Percentiles rank a stretch among this genome's conserved stretches.
phyloP scores from a whole-genome alignment of 164 flowering plant genomes.

The Liriodendron chinense region DNA sequence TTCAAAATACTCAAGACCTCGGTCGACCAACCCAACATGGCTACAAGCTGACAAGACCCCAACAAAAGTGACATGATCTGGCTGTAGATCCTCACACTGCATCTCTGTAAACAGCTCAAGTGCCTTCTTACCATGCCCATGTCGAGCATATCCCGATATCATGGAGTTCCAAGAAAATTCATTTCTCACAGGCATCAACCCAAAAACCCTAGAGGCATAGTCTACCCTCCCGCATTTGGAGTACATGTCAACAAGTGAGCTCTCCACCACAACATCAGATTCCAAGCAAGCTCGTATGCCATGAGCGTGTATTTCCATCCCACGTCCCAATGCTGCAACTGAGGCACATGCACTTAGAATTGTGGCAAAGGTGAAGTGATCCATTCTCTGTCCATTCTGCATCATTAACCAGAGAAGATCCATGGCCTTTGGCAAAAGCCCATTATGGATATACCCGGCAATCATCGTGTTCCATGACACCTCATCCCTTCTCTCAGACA shows the following conservation, averaged over 20 bases:
- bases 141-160: slow-evolving; percentile 91
- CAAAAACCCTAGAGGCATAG: slow-evolving; percentile 65
- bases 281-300: slow-evolving; percentile 59
- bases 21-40: slow-evolving; percentile 73
- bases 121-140: slow-evolving; percentile 74
- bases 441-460: slow-evolving; percentile 78
- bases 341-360: slow-evolving; percentile 96
- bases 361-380: slow-evolving; percentile 75
- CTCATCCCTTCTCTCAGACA: slow-evolving; percentile 74
- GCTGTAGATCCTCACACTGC: slow-evolving; percentile 51
- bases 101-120: slow-evolving; percentile 52
- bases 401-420: slow-evolving; percentile 70
- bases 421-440: slow-evolving; percentile 64
- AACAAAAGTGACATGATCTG: slow-evolving; percentile 93
- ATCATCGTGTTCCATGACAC: slow-evolving; percentile 87
- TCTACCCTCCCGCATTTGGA: slow-evolving; percentile 85
- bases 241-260: slow-evolving; percentile 91
- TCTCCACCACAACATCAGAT: slow-evolving; percentile 83
- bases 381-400: slow-evolving; percentile 66
- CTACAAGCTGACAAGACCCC: slow-evolving; percentile 95
- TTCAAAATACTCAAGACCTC: slow-evolving; percentile 62
- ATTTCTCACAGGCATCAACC: slow-evolving; percentile 63
- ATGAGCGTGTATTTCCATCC: slow-evolving; percentile 88
- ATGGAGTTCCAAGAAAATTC: slow-evolving; percentile 93
- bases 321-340: slow-evolving; percentile 74